A percentile compares a stretch with the other conserved stretches of the same genome.
Conservation (phyloP, 176 grass and related monocot species). For the Ensete glaucum region DNA sequence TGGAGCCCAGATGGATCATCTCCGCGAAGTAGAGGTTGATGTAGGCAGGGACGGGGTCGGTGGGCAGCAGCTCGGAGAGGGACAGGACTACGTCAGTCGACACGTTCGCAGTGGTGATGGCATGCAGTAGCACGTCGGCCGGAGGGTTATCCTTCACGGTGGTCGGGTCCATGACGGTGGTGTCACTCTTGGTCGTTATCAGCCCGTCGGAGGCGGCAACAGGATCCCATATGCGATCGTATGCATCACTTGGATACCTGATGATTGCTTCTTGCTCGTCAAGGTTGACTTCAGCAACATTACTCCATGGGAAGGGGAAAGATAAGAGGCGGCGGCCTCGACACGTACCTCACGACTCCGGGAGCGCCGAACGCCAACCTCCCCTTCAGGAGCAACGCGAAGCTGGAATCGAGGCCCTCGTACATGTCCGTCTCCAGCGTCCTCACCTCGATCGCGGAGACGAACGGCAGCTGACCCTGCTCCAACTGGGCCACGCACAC, state of each 20-base stretch:
- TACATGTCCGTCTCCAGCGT: constrained; percentile 2
- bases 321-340: neutral
- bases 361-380: constrained; percentile 2
- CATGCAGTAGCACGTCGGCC: neutral
- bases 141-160: neutral
- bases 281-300: neutral
- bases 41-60: neutral
- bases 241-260: neutral
- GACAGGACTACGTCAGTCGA: neutral
- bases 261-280: neutral
- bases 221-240: constrained; percentile 8
- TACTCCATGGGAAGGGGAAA: neutral
- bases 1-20: neutral
- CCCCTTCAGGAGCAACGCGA: neutral
- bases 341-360: neutral
- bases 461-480: neutral
- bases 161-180: neutral
- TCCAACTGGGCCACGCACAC: constrained; percentile 5
- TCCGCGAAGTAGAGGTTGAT: constrained; percentile 9
- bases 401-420: neutral
- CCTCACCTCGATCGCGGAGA: constrained; percentile 5
- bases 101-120: neutral
- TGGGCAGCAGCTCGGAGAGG: neutral
- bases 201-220: neutral
- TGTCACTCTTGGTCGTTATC: neutral